Evolutionary conservation across 2,329 filamentous ascomycete genomes (phyloP).

Genomic region (Aspergillus quadrilineatus): DNA sequence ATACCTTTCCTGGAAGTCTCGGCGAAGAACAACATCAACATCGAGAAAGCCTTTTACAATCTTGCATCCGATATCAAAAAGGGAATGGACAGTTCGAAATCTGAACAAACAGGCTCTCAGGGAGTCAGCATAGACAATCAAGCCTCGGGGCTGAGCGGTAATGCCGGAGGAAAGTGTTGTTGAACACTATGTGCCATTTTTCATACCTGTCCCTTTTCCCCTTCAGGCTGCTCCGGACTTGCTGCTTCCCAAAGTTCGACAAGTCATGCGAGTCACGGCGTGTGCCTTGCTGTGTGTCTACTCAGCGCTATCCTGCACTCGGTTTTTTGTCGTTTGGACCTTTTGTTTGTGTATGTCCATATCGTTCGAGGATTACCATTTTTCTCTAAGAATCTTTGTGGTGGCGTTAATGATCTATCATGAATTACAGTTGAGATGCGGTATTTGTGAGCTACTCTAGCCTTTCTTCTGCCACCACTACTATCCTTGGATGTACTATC

Average conservation of each 20-base stretch:
- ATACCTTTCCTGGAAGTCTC: slow-evolving; percentile 98
- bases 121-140: slow-evolving; percentile 69
- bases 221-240: slow-evolving; percentile 13
- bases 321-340: slow-evolving; percentile 6
- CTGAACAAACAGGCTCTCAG: slow-evolving; percentile 59
- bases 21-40: slow-evolving; percentile 99
- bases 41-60: slow-evolving; percentile 97
- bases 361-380: slow-evolving; percentile 7
- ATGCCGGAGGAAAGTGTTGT: slow-evolving; percentile 71
- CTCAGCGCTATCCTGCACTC: background rate
- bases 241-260: background rate
- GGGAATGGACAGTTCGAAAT: slow-evolving; percentile 88
- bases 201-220: background rate
- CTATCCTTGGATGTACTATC: background rate
- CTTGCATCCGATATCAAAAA: slow-evolving; percentile 98
- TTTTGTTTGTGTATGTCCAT: slow-evolving; percentile 14
- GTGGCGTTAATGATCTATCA: slow-evolving; percentile 6
- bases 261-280: background rate
- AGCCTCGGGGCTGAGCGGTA: slow-evolving; percentile 51
- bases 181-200: slow-evolving; percentile 44
- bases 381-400: background rate
- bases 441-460: background rate
- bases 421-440: background rate
- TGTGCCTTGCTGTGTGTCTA: background rate
- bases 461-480: background rate